These are phyloP conservation scores for Erysiphe neolycopersici DNA, from an alignment of 2,329 filamentous ascomycete species.

Conservation along the genomic window DNA sequence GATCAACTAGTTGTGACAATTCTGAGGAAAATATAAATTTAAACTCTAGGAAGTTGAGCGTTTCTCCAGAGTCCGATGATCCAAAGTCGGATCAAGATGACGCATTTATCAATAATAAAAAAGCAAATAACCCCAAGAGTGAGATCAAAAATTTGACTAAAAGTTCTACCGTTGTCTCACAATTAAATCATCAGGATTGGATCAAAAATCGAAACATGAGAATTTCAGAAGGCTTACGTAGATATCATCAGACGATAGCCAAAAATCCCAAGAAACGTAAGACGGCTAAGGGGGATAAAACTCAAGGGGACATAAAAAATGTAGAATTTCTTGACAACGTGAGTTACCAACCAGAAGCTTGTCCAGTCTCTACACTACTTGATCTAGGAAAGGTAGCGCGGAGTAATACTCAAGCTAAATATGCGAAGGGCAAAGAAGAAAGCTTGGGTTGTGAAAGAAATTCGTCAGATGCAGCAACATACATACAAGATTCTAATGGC, in stretches of 20 bases:
- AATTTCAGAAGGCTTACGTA: background rate
- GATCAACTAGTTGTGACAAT: background rate
- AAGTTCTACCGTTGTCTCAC: background rate
- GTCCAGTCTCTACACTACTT: no score
- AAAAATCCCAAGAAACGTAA: background rate
- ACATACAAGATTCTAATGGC: slow-evolving; percentile 9
- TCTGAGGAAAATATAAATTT: background rate
- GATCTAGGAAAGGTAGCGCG: no score
- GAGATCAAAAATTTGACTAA: background rate
- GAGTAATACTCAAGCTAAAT: no score
- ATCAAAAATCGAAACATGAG: background rate
- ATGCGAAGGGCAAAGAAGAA: no score
- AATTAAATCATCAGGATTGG: background rate
- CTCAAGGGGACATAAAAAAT: background rate
- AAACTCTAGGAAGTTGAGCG: background rate
- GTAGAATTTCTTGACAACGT: background rate
- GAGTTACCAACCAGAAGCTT: background rate
- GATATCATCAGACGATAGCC: background rate
- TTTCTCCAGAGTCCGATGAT: background rate
- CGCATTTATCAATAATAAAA: background rate
- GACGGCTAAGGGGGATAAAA: background rate
- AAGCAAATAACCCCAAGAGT: background rate
- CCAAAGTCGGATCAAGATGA: background rate
- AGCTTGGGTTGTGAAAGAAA: no score
- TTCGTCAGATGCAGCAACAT: slow-evolving; percentile 11